phyloP scores from a whole-genome alignment of 2,329 filamentous ascomycete genomes.

The Alternaria triticimaculans region DNA sequence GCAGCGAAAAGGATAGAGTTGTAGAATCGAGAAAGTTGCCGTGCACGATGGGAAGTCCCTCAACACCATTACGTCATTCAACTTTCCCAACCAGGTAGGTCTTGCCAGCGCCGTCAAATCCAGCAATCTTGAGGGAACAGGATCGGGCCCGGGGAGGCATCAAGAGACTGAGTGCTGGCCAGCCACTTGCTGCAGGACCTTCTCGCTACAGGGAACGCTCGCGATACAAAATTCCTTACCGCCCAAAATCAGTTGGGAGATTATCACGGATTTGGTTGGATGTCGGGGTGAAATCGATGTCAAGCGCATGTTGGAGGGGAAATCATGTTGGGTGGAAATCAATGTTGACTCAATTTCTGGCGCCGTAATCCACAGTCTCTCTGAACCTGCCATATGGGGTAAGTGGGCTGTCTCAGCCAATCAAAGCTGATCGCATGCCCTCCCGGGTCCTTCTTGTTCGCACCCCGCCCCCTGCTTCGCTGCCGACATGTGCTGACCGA shows the following conservation, averaged over 20 bases:
- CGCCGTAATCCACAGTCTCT: neutral
- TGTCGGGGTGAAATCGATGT: neutral
- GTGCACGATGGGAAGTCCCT: neutral
- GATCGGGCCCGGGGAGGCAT: neutral
- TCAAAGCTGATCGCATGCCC: neutral
- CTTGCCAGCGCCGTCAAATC: neutral
- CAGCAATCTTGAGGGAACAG: neutral
- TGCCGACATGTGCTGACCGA: neutral
- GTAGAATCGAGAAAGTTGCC: neutral
- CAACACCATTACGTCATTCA: neutral
- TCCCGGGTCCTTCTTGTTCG: neutral
- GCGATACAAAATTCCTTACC: neutral
- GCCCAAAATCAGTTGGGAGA: neutral
- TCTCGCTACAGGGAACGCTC: neutral
- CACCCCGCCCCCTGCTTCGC: neutral
- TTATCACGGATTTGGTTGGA: neutral
- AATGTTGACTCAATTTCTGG: neutral
- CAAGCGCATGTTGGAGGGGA: neutral
- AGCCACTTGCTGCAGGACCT: neutral
- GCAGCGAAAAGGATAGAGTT: neutral
- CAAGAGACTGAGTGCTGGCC: neutral
- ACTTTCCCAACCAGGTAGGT: neutral
- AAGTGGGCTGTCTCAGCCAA: neutral
- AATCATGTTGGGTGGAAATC: neutral
- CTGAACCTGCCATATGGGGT: neutral